Conservation (phyloP, 768 basidiomycete species). For the Lactarius psammicola region DNA sequence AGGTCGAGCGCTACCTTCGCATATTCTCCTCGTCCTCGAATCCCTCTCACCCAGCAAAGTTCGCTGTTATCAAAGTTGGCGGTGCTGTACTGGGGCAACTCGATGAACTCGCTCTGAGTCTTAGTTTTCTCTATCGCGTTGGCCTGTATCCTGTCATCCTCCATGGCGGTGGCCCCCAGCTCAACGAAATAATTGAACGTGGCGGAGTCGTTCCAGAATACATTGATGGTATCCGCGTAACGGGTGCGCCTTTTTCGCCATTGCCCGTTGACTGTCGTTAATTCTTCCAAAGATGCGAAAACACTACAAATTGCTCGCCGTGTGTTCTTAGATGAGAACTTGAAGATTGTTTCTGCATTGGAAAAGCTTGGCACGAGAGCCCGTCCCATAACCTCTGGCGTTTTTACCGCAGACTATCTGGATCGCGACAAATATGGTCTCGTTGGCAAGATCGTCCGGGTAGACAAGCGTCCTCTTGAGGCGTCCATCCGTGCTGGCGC, state of each 20-base stretch:
- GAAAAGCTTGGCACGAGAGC: constrained; percentile 96
- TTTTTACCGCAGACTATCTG: constrained; percentile 96
- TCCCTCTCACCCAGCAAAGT: constrained; percentile 86
- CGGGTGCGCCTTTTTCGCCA: constrained; percentile 51
- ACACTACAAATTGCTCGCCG: constrained; percentile 93
- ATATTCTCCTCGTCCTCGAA: constrained; percentile 96
- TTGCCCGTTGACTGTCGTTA: not conserved
- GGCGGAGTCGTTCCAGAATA: constrained; percentile 96
- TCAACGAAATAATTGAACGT: constrained; percentile 89
- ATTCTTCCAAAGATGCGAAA: constrained; percentile 67
- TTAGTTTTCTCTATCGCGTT: constrained; percentile 95
- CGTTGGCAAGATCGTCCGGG: constrained; percentile 91
- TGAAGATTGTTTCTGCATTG: constrained; percentile 89
- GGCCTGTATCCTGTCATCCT: constrained; percentile 97
- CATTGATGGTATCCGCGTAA: constrained; percentile 96
- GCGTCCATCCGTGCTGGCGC: constrained; percentile 96
- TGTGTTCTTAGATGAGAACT: constrained; percentile 96
- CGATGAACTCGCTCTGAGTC: constrained; percentile 89
- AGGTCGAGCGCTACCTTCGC: constrained; percentile 96
- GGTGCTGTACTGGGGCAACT: constrained; percentile 92
- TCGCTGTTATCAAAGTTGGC: constrained; percentile 97
- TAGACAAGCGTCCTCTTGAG: constrained; percentile 96
- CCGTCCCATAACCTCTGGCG: constrained; percentile 95
- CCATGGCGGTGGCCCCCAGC: constrained; percentile 93
- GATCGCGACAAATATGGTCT: constrained; percentile 93